Conservation (phyloP, 1,284 basidiomycete species). For the Papiliotrema flavescens region DNA sequence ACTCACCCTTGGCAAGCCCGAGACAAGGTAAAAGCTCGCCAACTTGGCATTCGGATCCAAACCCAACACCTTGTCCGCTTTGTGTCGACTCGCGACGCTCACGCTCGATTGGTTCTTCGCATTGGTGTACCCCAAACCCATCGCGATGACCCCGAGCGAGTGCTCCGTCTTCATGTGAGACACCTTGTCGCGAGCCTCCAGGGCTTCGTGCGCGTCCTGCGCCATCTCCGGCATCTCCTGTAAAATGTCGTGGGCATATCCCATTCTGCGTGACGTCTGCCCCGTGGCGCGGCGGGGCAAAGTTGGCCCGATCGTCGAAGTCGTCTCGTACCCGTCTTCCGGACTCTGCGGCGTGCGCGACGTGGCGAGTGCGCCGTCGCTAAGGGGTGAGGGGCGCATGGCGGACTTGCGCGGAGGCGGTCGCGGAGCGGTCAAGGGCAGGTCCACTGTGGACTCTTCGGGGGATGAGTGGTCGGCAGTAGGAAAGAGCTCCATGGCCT, state of each 20-base stretch:
- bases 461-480: neutral
- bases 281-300: neutral
- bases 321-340: too few species aligned
- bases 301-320: neutral
- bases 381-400: neutral
- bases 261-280: neutral
- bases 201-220: neutral
- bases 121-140: neutral
- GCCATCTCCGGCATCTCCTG: conserved; percentile 1
- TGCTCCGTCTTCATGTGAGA: neutral
- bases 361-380: too few species aligned
- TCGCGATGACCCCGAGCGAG: neutral
- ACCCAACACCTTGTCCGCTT: conserved; percentile 37
- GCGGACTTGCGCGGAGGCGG: neutral
- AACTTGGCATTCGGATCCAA: conserved; percentile 40
- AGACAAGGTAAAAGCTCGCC: conserved; percentile 52
- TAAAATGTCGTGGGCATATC: neutral
- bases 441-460: neutral
- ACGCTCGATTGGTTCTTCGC: neutral
- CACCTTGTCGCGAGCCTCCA: neutral
- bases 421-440: neutral
- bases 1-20: conserved; percentile 51
- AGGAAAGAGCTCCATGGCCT: neutral
- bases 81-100: conserved; percentile 9
- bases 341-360: too few species aligned